phyloP scores from a whole-genome alignment of 345 rosid species.

The Brassica rapa region DNA sequence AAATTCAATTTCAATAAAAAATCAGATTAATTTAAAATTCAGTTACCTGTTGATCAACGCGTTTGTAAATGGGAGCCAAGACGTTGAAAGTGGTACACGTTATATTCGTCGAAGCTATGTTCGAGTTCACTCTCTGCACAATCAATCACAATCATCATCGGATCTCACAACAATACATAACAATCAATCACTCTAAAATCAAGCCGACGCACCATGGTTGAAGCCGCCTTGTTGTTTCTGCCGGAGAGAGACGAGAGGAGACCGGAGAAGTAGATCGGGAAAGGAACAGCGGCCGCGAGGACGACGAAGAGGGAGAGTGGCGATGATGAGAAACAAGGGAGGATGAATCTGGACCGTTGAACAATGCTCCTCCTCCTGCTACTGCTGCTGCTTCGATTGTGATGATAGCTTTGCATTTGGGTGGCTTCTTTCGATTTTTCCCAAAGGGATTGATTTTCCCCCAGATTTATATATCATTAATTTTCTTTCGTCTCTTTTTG shows the following conservation, averaged over 20 bases:
- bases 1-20: not conserved
- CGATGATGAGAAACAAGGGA: conserved; percentile 33
- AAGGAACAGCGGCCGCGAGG: conserved; percentile 30
- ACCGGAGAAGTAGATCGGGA: conserved; percentile 41
- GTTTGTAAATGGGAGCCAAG: conserved; percentile 80
- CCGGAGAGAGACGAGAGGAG: conserved; percentile 25
- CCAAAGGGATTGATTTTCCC: not conserved
- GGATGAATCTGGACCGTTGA: conserved; percentile 35
- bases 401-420: conserved; percentile 36
- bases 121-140: conserved; percentile 42
- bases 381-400: conserved; percentile 27
- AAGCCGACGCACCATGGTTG: conserved; percentile 25
- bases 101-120: conserved; percentile 41
- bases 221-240: conserved; percentile 26
- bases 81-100: conserved; percentile 85
- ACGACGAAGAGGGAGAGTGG: conserved; percentile 38
- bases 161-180: conserved; percentile 16
- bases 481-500: not conserved
- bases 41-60: conserved; percentile 55
- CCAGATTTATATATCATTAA: conserved; percentile 7
- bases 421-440: conserved; percentile 17
- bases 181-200: not conserved
- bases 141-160: conserved; percentile 14
- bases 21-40: not conserved
- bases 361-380: not conserved